Evolutionary conservation across 768 basidiomycete genomes (phyloP), one percentile per base, ranked within the genome.

Genomic region (Coprinellus aureogranulatus): DNA sequence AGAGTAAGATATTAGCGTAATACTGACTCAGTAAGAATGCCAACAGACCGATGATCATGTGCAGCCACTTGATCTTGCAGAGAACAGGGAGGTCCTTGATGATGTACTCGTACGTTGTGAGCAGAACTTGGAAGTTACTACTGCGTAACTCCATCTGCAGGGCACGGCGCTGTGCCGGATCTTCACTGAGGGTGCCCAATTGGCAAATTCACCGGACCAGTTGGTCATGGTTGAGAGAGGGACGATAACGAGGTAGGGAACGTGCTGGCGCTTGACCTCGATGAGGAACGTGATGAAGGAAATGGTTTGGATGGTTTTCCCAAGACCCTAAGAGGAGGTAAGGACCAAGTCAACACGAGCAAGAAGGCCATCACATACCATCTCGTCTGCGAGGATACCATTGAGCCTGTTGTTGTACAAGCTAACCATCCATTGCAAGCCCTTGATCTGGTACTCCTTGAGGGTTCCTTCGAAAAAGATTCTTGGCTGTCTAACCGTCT

Each of bases 341-440:
- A 69, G 60, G 31, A 58, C 18, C n/a, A 8, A n/a, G n/a, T 44
- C 59, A 23, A 34, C 23, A 31, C 45, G 34, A 8, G n/a, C 18
- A 2, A 41, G 55, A 49, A 46, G 27, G 48, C n/a, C 10, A 50
- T 46, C 16, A 67, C 77, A 54, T 54, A 86, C 89, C 94, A 96
- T 95, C 75, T 94, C 91, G 65, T 98, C 94, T 59, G 94, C 94
- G 44, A 97, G 73, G 62, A 98, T 97, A 58, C 94, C 94, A 65
- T 97, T 95, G 59, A 97, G 81, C 67, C 88, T 86, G 79, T 97
- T 98, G 72, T 98, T 97, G 72, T 94, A 97, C 75, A 97, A 79
- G 72, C 90, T 92, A 65, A 98, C 94, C 94, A 97, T 96, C 94
- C 94, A 98, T 72, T 96, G 94, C 65, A 98, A 72, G 57, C 94